phyloP scores from a whole-genome alignment of 768 basidiomycete genomes.

The Russula compacta region DNA sequence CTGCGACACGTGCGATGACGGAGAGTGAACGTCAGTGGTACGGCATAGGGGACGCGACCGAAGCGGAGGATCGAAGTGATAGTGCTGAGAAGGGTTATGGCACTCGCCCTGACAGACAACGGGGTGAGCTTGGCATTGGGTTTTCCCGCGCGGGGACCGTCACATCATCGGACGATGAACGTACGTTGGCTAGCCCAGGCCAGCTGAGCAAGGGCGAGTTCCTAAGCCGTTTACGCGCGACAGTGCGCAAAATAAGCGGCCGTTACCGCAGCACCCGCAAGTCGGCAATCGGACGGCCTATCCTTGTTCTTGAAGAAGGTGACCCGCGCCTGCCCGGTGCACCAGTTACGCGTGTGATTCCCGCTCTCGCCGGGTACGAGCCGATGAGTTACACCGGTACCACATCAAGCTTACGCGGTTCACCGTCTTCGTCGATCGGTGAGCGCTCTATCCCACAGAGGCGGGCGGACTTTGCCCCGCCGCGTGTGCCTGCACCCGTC shows the following conservation, averaged over 20 bases:
- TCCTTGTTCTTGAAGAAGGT: constrained; percentile 28
- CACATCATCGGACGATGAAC: constrained; percentile 15
- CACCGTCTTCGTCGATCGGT: constrained; percentile 58
- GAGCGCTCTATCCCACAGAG: constrained; percentile 57
- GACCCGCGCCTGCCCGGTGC: constrained; percentile 12
- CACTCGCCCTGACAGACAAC: constrained; percentile 26
- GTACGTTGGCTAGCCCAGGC: constrained; percentile 34
- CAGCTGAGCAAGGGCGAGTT: constrained; percentile 68
- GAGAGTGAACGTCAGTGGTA: constrained; percentile 66
- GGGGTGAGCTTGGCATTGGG: constrained; percentile 36
- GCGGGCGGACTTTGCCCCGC: constrained; percentile 61
- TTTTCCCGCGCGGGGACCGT: constrained; percentile 36
- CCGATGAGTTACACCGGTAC: constrained; percentile 33
- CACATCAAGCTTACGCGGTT: constrained; percentile 39
- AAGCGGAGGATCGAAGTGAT: constrained; percentile 5
- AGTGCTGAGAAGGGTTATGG: constrained; percentile 27
- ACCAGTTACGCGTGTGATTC: constrained; percentile 4
- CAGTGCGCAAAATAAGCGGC: constrained; percentile 62
- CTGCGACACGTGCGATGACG: constrained; percentile 47
- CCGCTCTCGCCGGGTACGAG: constrained; percentile 17
- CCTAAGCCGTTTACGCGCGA: constrained; percentile 49
- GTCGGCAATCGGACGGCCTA: constrained; percentile 54
- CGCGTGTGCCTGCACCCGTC: constrained; percentile 29
- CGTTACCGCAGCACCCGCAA: constrained; percentile 30
- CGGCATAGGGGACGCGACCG: constrained; percentile 35